phyloP scores from a whole-genome alignment of 2,329 filamentous ascomycete species.

The Paecilomyces formosus region DNA sequence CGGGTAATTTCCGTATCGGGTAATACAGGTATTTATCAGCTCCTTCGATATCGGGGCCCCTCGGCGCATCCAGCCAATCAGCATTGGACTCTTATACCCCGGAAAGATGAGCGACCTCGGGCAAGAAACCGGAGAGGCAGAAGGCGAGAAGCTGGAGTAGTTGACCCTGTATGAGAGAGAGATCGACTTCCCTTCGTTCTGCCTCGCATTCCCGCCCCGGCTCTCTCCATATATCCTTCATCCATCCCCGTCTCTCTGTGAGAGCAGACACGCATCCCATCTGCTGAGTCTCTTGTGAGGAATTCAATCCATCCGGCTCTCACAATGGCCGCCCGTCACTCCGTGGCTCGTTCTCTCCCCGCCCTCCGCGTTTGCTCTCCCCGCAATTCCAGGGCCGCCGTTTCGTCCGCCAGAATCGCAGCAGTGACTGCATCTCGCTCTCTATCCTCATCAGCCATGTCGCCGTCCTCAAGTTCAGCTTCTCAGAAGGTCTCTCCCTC shows the following conservation, averaged over 20 bases:
- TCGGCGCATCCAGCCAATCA: not conserved
- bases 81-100: not conserved
- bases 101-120: not conserved
- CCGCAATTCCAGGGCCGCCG: constrained; percentile 23
- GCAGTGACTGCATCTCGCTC: constrained; percentile 11
- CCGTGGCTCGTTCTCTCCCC: constrained; percentile 29
- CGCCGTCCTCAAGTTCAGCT: constrained; percentile 1
- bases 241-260: not conserved
- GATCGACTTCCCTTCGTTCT: not conserved
- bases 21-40: not conserved
- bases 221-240: not conserved
- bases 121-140: not conserved
- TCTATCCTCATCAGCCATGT: not conserved
- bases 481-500: constrained; percentile 10
- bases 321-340: constrained; percentile 32
- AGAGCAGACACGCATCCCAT: not conserved
- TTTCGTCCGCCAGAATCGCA: constrained; percentile 14
- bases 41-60: not conserved
- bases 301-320: not conserved
- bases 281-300: not conserved
- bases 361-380: constrained; percentile 29
- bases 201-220: not conserved
- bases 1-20: not conserved
- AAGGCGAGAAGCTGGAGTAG: not conserved
- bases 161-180: too few species aligned